Evolutionary conservation across 768 basidiomycete species (phyloP).

Genomic region (Rubroboletus satanas): DNA sequence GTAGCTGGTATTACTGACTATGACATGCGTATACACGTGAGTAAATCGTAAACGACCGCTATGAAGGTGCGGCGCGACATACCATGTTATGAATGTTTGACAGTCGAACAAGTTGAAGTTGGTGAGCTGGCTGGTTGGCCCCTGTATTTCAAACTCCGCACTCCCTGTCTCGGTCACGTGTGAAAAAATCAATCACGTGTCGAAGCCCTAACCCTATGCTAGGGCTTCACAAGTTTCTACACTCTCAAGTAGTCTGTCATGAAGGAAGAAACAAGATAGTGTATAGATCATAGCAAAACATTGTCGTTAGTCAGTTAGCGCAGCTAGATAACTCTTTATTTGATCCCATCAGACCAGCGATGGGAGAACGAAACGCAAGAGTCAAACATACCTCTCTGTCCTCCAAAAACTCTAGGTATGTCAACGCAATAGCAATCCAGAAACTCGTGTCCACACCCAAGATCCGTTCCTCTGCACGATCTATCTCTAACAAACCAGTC

Average conservation of each 20-base stretch:
- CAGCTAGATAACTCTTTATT: constrained; percentile 54
- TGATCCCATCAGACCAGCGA: background rate
- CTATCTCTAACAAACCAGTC: constrained; percentile 62
- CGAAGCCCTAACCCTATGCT: constrained; percentile 8
- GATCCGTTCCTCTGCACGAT: constrained; percentile 48
- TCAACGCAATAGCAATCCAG: constrained; percentile 70
- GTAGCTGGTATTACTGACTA: constrained; percentile 50
- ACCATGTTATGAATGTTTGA: constrained; percentile 21
- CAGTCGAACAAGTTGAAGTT: constrained; percentile 6
- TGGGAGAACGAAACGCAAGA: background rate
- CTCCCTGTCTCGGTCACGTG: constrained; percentile 23
- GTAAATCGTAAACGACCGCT: background rate
- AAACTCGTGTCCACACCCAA: constrained; percentile 74
- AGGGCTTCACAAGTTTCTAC: background rate
- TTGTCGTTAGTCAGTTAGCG: constrained; percentile 39
- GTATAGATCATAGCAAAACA: constrained; percentile 9
- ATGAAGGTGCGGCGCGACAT: constrained; percentile 3
- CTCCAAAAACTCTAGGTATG: constrained; percentile 73
- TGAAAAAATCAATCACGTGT: constrained; percentile 26
- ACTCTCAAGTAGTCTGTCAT: background rate
- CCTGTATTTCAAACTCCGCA: constrained; percentile 26
- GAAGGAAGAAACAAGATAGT: background rate
- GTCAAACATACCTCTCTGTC: constrained; percentile 64
- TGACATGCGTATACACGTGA: background rate
- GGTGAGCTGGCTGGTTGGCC: constrained; percentile 13